These are phyloP conservation scores for Hondaea fermentalgiana DNA, from an alignment of 108 stramenopile species.

Conservation along the genomic window DNA sequence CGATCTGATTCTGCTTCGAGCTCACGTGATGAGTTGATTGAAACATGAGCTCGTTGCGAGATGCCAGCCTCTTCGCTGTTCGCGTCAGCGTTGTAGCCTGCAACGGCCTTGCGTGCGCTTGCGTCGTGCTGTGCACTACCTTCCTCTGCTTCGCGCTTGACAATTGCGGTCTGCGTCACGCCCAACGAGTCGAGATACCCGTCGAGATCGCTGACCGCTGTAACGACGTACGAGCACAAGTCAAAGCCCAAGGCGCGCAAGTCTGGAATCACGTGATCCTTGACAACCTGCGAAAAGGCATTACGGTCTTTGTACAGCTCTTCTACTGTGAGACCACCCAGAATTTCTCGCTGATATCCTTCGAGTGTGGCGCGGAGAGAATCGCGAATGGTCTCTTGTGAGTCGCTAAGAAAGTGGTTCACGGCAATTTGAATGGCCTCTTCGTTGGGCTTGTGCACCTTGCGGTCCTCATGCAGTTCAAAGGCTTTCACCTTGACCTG, in stretches of 20 bases:
- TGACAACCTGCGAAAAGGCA: conserved; percentile 16
- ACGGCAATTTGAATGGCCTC: conserved; percentile 10
- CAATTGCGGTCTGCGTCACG: conserved; percentile 34
- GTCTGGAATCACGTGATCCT: conserved; percentile 24
- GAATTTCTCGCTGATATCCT: conserved; percentile 29
- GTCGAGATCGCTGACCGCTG: conserved; percentile 23
- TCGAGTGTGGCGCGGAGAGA: conserved; percentile 22
- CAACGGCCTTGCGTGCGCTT: conserved; percentile 34
- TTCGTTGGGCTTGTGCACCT: not conserved
- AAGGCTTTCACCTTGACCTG: conserved; percentile 25
- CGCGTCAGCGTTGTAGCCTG: conserved; percentile 36
- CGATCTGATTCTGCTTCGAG: conserved; percentile 18
- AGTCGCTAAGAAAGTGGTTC: conserved; percentile 23
- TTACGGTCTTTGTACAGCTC: conserved; percentile 25
- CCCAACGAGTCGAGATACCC: conserved; percentile 45
- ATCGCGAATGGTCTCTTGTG: not conserved
- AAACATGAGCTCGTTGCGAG: not conserved
- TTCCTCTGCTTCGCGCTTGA: conserved; percentile 39
- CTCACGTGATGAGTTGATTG: not conserved
- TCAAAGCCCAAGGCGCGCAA: conserved; percentile 31
- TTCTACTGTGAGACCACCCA: conserved; percentile 25
- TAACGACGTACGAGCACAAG: conserved; percentile 39
- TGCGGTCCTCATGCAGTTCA: not conserved
- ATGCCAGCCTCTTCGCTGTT: conserved; percentile 29
- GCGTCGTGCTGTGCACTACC: conserved; percentile 31